Percentiles rank a stretch among this genome's conserved stretches.
phyloP scores from a whole-genome alignment of 2,329 filamentous ascomycete genomes.

The Fusarium pseudonygamai region DNA sequence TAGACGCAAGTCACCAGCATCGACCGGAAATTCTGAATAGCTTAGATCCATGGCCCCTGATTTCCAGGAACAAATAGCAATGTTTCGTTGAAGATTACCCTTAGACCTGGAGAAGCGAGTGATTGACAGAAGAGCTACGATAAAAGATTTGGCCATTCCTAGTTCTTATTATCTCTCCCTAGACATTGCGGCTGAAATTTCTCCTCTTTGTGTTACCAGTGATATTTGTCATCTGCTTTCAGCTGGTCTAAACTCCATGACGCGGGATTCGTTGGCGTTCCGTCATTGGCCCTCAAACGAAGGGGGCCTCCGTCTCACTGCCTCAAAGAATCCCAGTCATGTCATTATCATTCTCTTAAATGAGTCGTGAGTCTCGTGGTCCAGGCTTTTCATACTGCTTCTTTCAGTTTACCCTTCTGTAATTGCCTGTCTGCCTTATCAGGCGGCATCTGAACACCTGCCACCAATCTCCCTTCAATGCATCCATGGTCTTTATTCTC shows the following conservation, averaged over 20 bases:
- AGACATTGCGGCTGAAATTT: neutral
- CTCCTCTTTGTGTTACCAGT: neutral
- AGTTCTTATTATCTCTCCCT: neutral
- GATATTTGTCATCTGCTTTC: too few relatives aligned
- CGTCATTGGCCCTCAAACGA: neutral
- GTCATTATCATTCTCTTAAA: too few relatives aligned
- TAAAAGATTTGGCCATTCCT: too few relatives aligned
- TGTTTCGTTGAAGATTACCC: fast-evolving
- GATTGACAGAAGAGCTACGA: too few relatives aligned
- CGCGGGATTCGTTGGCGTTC: neutral
- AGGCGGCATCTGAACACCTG: too few relatives aligned
- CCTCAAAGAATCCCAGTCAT: neutral
- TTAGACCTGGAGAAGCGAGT: neutral
- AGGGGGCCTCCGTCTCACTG: neutral
- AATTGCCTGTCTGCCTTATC: neutral
- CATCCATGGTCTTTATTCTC: neutral
- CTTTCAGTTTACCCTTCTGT: fast-evolving
- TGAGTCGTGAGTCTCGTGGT: too few relatives aligned
- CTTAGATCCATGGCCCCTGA: neutral
- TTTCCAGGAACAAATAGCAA: fast-evolving
- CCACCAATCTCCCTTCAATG: neutral
- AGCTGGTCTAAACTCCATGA: too few relatives aligned
- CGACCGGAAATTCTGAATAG: neutral
- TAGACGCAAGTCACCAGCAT: neutral
- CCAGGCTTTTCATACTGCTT: neutral